Conservation (phyloP, 805 yeast genomes). For the Isabelozyma rhagii region DNA sequence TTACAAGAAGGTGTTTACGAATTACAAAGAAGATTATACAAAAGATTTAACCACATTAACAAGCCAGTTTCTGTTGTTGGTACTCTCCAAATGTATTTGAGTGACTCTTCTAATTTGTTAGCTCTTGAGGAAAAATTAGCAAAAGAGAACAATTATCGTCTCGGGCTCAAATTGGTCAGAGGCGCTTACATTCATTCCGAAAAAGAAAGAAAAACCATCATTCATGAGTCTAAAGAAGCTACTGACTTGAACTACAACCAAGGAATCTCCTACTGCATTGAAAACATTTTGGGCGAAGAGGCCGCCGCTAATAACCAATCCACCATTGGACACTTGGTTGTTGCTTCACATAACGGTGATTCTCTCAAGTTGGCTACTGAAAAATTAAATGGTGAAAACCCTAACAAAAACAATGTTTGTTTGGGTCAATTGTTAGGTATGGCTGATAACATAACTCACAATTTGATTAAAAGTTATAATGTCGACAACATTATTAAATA, state of each 20-base stretch:
- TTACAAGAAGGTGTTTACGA: slow-evolving; percentile 90
- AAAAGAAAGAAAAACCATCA: slow-evolving; percentile 60
- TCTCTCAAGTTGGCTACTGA: slow-evolving; percentile 74
- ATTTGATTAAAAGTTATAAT: slow-evolving; percentile 60
- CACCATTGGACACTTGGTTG: slow-evolving; percentile 73
- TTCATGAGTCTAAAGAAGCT: slow-evolving; percentile 70
- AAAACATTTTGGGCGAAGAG: slow-evolving; percentile 43
- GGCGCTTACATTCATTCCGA: slow-evolving; percentile 96
- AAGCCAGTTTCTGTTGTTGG: slow-evolving; percentile 73
- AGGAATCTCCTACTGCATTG: slow-evolving; percentile 62
- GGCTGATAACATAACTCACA: slow-evolving; percentile 87
- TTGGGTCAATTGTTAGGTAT: slow-evolving; percentile 91
- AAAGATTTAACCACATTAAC: slow-evolving; percentile 61
- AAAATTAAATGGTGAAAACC: slow-evolving; percentile 33
- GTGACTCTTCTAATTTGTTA: slow-evolving; percentile 63
- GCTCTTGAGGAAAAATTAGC: slow-evolving; percentile 66
- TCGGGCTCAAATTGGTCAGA: slow-evolving; percentile 87
- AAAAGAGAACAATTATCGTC: slow-evolving; percentile 53
- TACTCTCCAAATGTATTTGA: slow-evolving; percentile 88
- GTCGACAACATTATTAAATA: slow-evolving; percentile 82
- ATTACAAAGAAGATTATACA: slow-evolving; percentile 77
- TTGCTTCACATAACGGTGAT: slow-evolving; percentile 83
- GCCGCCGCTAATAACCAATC: slow-evolving; percentile 32
- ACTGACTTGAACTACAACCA: slow-evolving; percentile 77
- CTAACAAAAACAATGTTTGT: slow-evolving; percentile 58